Conservation (phyloP, 805 yeast genomes). For the Citeromyces matritensis region DNA sequence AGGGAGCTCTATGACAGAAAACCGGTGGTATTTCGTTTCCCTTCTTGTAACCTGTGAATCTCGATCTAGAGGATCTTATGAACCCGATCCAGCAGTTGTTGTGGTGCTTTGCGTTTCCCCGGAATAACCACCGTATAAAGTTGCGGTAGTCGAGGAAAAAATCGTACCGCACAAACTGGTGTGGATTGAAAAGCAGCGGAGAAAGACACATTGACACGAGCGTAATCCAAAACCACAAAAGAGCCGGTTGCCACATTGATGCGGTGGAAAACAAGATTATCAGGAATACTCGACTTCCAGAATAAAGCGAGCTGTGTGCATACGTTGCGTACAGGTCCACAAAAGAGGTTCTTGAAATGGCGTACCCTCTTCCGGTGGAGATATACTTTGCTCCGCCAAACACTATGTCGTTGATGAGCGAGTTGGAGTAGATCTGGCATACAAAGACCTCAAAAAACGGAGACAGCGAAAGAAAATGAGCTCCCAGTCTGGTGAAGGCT, state of each 20-base stretch:
- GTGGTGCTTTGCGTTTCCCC: slow-evolving; percentile 61
- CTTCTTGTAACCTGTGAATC: slow-evolving; percentile 83
- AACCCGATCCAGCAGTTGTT: slow-evolving; percentile 69
- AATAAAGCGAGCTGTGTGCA: slow-evolving; percentile 61
- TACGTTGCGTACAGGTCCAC: slow-evolving; percentile 60
- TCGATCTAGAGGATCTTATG: slow-evolving; percentile 66
- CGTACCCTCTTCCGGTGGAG: slow-evolving; percentile 90
- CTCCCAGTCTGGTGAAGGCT: slow-evolving; percentile 53
- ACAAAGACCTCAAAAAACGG: slow-evolving; percentile 93
- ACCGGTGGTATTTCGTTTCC: slow-evolving; percentile 18
- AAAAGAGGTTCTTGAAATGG: slow-evolving; percentile 69
- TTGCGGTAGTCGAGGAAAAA: slow-evolving; percentile 34
- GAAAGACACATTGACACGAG: slow-evolving; percentile 27
- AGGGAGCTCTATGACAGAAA: slow-evolving; percentile 63
- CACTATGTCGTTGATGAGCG: slow-evolving; percentile 60
- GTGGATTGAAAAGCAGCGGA: slow-evolving; percentile 39
- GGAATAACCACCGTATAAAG: slow-evolving; percentile 55
- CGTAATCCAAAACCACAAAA: slow-evolving; percentile 45
- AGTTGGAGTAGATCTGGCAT: slow-evolving; percentile 79
- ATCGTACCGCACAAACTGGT: slow-evolving; percentile 30
- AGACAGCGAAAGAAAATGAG: slow-evolving; percentile 69
- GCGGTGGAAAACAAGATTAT: slow-evolving; percentile 63
- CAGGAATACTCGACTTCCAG: slow-evolving; percentile 57
- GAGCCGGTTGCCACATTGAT: slow-evolving; percentile 69
- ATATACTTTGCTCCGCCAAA: slow-evolving; percentile 90